Base-by-base conservation (phyloP, 1,139 yeast genomes). In the Nakaseomyces glabratus region DNA sequence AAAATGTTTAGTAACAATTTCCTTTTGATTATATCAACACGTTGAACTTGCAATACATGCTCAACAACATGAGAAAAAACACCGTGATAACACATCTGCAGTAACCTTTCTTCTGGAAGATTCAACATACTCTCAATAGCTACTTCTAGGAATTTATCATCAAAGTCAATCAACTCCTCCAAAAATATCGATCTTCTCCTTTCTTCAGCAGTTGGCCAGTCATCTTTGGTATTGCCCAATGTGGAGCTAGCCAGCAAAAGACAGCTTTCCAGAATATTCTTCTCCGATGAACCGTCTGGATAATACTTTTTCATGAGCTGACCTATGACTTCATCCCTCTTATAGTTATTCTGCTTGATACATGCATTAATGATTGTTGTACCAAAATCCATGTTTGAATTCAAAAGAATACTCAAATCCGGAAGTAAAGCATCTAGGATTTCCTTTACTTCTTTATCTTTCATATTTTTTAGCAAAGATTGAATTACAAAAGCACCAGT, bases 171-270 rank as follows among this genome's bases (percentile, higher is more conserved):
- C 39, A 85, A 62, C 44, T 77, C 73, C 51, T 84, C 90, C 40
- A 82, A 61, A 48, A 85, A 78, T 20, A 82, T 53, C 0, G 94
- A 68, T 43, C 93, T 67, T 62, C 90, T 76, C 66, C 93, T 74
- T 56, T 84, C 94, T 48, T 81, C 90, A 0, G 90, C 82, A 1
- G 94, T 82, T 31, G 94, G 93, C 93, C 94, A 82, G 55, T 84
- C 94, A 47, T 77, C 93, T 46, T 73, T 70, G 2, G 85, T 79
- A 55, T 82, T 81, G 20, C 93, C 93, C 40, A 82, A 62, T 1
- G 94, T 84, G 0, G 93, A 82, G 1, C 71, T 62, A 3, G 76
- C 66, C 41, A 84, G 62, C 48, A 71, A 71, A 35, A 84, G 64
- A 14, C 80, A 68, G 41, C 77, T 78, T 48, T 82, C 93, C 46